Base-by-base conservation (phyloP, 2,329 filamentous ascomycete species). In the Teratosphaeria nubilosa region DNA sequence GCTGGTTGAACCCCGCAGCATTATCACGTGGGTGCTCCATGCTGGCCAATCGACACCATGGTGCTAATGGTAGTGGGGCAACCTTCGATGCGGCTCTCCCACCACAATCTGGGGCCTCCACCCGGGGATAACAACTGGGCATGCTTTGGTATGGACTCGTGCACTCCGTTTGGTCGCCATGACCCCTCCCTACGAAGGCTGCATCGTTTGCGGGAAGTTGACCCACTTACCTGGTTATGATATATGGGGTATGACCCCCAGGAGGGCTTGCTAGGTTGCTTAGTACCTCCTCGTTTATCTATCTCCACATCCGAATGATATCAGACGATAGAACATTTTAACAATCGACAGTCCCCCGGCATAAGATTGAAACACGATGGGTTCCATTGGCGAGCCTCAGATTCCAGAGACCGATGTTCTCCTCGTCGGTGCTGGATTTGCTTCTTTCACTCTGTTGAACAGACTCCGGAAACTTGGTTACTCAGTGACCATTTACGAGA, bases 391-490 rank as follows among this genome's bases (percentile, higher is more conserved):
- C 59, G 62, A 66, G 58, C 60, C 60, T 54, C 62, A 67, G 22
- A 62, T 67, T 32, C 60, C 59, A 10, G 59, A 67, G n/a, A 58
- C 58, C 25, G 62, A 64, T 45, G 58, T 57, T 16, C 59, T 63
- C 32, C 48, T 62, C n/a, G 58, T 62, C 10, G 60, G 60, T n/a
- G 60, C 60, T 32, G 60, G 60, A 20, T 63, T 63, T 45, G 62
- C 56, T 14, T 54, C 56, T 13, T 58, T 60, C 56, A 59, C 56
- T 2, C 51, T 66, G 11, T 55, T 69, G 34, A 64, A 73, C 61
- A 64, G 68, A 51, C 62, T 74, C 7, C 66, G 71, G n/a, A 66
- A 64, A 59, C 62, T 69, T 5, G 71, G 72, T 11, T 60, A 73
- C 11, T 64, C 66, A 1, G 64, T 67, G 57, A 65, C 65, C 56